Percentiles rank a stretch among this genome's conserved stretches.
Conservation (phyloP, 106 monocot species). For the Alisma plantagoaquatica region DNA sequence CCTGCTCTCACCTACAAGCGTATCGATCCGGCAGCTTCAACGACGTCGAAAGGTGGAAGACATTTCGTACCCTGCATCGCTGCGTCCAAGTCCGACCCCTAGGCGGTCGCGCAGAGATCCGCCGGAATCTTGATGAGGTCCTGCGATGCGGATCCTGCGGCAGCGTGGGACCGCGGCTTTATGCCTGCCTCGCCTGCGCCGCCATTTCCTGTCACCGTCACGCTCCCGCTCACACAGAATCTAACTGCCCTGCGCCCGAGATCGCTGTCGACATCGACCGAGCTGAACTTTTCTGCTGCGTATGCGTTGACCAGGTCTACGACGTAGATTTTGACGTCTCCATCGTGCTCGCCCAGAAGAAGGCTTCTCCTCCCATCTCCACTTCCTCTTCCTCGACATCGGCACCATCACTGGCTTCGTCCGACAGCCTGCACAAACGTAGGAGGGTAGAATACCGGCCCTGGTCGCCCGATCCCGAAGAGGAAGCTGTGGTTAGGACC, state of each 20-base stretch:
- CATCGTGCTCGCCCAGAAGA: slow-evolving; percentile 38
- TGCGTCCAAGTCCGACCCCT: slow-evolving; percentile 38
- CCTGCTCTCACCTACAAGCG: slow-evolving; percentile 70
- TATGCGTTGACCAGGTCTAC: slow-evolving; percentile 79
- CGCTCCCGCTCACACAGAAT: slow-evolving; percentile 35
- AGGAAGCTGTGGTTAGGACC: slow-evolving; percentile 16
- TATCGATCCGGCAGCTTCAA: too few relatives aligned
- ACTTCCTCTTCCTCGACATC: neutral
- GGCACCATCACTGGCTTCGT: slow-evolving; percentile 4
- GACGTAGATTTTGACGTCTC: slow-evolving; percentile 64
- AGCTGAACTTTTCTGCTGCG: slow-evolving; percentile 73
- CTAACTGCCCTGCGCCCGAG: slow-evolving; percentile 28
- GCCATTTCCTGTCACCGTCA: slow-evolving; percentile 43
- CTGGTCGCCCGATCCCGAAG: slow-evolving; percentile 35
- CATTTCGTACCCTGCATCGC: slow-evolving; percentile 42
- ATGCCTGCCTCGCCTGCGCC: slow-evolving; percentile 67
- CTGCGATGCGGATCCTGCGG: slow-evolving; percentile 57
- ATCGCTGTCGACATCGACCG: slow-evolving; percentile 74
- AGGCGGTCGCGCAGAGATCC: slow-evolving; percentile 55
- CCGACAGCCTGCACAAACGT: slow-evolving; percentile 17
- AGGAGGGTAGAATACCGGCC: slow-evolving; percentile 31
- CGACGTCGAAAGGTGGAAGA: too few relatives aligned
- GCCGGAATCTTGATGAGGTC: slow-evolving; percentile 43
- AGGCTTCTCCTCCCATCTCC: slow-evolving; percentile 9
- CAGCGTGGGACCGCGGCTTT: slow-evolving; percentile 39